phyloP scores from a whole-genome alignment of 805 yeast genomes.

The Pichia occidentalis region DNA sequence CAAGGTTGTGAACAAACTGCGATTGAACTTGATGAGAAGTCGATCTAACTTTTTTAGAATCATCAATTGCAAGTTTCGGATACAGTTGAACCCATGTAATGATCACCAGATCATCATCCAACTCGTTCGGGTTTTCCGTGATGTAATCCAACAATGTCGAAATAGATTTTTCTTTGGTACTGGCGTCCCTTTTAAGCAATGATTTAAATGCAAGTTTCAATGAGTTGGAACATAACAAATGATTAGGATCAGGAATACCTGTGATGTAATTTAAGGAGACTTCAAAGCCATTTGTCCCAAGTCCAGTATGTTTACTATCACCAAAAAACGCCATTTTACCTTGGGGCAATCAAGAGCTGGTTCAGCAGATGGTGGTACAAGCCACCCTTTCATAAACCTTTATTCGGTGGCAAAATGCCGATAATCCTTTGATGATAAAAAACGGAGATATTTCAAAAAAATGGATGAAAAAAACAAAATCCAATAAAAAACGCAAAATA shows the following conservation, averaged over 20 bases:
- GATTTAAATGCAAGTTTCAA: slow-evolving; percentile 67
- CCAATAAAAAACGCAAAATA: too few species aligned
- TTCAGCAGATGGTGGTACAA: too few species aligned
- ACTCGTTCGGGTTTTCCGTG: slow-evolving; percentile 19
- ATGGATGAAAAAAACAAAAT: background rate
- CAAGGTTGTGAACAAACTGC: slow-evolving; percentile 39
- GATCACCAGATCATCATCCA: slow-evolving; percentile 48
- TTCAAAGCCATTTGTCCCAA: slow-evolving; percentile 37
- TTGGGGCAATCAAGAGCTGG: background rate
- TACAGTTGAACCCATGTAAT: slow-evolving; percentile 74
- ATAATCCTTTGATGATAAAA: too few species aligned
- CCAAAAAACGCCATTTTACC: slow-evolving; percentile 11
- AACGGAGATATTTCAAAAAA: too few species aligned
- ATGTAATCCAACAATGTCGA: slow-evolving; percentile 41
- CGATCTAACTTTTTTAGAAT: slow-evolving; percentile 56
- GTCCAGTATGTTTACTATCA: slow-evolving; percentile 17
- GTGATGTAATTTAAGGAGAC: slow-evolving; percentile 70
- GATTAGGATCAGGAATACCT: slow-evolving; percentile 67
- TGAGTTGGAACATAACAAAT: slow-evolving; percentile 37
- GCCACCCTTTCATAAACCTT: too few species aligned
- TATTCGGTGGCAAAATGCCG: too few species aligned
- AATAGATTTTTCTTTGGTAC: slow-evolving; percentile 80
- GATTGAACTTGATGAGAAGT: slow-evolving; percentile 63
- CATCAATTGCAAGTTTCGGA: slow-evolving; percentile 70
- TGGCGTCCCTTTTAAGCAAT: slow-evolving; percentile 68